These are phyloP conservation scores for Lolium multiflorum DNA, from an alignment of 176 grass and related monocot species.

Conservation along the genomic window DNA sequence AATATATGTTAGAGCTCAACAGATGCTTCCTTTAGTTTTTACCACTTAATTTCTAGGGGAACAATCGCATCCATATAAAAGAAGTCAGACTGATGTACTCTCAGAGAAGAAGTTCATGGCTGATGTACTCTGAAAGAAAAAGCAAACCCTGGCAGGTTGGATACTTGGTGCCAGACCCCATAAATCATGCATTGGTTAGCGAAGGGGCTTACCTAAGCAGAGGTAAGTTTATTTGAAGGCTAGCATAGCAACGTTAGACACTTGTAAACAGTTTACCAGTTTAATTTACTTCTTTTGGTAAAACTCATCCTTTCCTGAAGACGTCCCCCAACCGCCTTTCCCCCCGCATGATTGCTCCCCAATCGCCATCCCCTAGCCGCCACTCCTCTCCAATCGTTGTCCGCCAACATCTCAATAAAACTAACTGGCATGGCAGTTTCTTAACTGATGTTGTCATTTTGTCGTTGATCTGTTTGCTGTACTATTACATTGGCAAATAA, in stretches of 20 bases:
- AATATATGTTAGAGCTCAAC: background rate
- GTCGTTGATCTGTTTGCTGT: background rate
- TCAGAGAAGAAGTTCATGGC: background rate
- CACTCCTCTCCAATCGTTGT: no score
- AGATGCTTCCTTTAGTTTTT: constrained; percentile 1
- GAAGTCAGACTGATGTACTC: background rate
- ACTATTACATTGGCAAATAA: no score
- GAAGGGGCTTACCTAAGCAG: background rate
- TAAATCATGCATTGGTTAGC: background rate
- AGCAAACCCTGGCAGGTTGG: background rate
- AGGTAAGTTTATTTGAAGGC: background rate
- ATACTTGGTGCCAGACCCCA: background rate
- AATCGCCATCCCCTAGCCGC: no score
- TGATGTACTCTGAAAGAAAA: background rate
- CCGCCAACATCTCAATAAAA: background rate
- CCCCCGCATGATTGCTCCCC: no score
- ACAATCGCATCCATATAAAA: background rate
- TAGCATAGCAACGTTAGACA: background rate
- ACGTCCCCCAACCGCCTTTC: no score
- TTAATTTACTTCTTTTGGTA: no score
- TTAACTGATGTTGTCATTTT: background rate
- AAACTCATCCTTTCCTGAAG: no score
- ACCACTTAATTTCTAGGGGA: background rate
- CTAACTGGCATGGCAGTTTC: background rate
- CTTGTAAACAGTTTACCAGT: no score